phyloP scores from a whole-genome alignment of 202 grass and related monocot species.

The Zoysia matrella region DNA sequence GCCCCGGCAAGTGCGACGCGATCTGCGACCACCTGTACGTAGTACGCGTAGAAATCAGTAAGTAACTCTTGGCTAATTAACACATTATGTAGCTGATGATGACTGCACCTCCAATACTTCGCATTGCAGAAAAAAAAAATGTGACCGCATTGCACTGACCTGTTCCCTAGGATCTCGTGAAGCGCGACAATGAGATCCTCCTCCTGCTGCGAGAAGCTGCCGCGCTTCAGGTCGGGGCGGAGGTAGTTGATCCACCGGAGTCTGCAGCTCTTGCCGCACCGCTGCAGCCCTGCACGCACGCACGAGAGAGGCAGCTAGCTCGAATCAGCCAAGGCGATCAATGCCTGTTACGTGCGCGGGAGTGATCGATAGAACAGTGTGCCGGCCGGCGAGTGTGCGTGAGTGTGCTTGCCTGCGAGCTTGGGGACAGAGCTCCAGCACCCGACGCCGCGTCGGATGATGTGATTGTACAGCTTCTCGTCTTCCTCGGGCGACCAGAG shows the following conservation, averaged over 20 bases:
- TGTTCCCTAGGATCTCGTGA: conserved; percentile 82
- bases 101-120: background rate
- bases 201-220: conserved; percentile 86
- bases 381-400: no score
- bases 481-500: conserved; percentile 90
- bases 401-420: conserved; percentile 54
- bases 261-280: no score
- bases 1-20: conserved; percentile 49
- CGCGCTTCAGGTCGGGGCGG: conserved; percentile 66
- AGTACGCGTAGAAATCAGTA: background rate
- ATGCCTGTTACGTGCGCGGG: background rate
- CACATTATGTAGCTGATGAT: background rate
- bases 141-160: conserved; percentile 40
- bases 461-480: conserved; percentile 83
- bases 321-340: background rate
- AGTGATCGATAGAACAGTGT: background rate
- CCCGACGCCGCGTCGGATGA: conserved; percentile 73
- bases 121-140: background rate
- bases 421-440: conserved; percentile 89
- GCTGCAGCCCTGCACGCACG: conserved; percentile 62
- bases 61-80: background rate
- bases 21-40: conserved; percentile 91
- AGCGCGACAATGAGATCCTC: conserved; percentile 79
- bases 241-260: no score
- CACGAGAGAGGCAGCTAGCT: background rate